These are phyloP conservation scores for Spathaspora hagerdaliae DNA, from an alignment of 805 yeast species.

Conservation along the genomic window DNA sequence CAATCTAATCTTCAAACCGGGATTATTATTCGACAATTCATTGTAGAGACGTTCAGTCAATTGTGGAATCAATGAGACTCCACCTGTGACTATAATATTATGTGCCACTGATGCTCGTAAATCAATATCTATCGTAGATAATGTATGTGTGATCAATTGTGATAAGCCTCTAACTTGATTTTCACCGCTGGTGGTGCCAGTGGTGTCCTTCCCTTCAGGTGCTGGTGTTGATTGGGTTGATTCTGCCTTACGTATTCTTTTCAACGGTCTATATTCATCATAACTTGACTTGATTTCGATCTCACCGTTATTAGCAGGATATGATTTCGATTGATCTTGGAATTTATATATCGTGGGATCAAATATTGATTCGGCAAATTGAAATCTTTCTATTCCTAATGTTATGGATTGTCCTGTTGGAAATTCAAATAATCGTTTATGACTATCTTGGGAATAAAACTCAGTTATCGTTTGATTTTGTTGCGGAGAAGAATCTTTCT, in stretches of 20 bases:
- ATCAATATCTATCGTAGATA: slow-evolving; percentile 69
- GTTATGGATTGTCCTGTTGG: slow-evolving; percentile 71
- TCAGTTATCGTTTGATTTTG: slow-evolving; percentile 20
- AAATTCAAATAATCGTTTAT: slow-evolving; percentile 58
- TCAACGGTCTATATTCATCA: slow-evolving; percentile 71
- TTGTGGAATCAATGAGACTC: slow-evolving; percentile 77
- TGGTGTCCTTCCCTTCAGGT: slow-evolving; percentile 11
- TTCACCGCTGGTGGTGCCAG: neutral
- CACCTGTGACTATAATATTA: slow-evolving; percentile 84
- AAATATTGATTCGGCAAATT: slow-evolving; percentile 71
- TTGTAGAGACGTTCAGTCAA: slow-evolving; percentile 69
- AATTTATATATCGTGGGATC: slow-evolving; percentile 48
- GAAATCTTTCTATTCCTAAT: slow-evolving; percentile 56
- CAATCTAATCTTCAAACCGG: slow-evolving; percentile 81
- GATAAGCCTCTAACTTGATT: slow-evolving; percentile 46
- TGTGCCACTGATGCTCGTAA: slow-evolving; percentile 82
- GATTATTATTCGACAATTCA: slow-evolving; percentile 67
- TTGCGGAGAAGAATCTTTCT: slow-evolving; percentile 9
- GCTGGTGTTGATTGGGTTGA: slow-evolving; percentile 28
- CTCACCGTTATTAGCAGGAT: slow-evolving; percentile 50
- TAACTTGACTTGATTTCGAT: slow-evolving; percentile 40
- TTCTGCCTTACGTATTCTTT: slow-evolving; percentile 49
- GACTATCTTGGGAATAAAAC: slow-evolving; percentile 21
- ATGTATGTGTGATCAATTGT: slow-evolving; percentile 54
- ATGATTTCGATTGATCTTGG: slow-evolving; percentile 18